These are phyloP conservation scores for Diaporthe nobilis DNA, from an alignment of 2,329 filamentous ascomycete species.

Conservation along the genomic window DNA sequence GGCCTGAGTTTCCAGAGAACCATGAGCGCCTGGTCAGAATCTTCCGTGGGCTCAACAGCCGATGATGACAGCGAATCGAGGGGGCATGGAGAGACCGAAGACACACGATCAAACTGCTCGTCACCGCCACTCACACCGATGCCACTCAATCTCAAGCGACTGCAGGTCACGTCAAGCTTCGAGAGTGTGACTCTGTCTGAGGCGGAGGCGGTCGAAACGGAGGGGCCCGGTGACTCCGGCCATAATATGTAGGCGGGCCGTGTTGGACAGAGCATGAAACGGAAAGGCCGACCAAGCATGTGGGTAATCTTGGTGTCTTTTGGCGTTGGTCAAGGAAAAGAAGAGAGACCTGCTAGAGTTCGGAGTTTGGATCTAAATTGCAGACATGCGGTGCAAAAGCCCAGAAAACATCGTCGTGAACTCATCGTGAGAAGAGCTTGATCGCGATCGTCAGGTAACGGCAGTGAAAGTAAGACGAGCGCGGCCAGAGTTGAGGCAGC, in stretches of 20 bases:
- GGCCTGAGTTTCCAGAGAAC: constrained; percentile 31
- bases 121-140: constrained; percentile 15
- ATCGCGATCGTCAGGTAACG: background rate
- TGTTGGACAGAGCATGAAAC: background rate
- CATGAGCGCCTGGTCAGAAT: constrained; percentile 33
- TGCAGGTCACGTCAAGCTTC: constrained; percentile 33
- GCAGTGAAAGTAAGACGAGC: background rate
- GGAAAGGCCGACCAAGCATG: background rate
- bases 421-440: background rate
- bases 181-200: constrained; percentile 31
- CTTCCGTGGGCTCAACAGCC: constrained; percentile 9
- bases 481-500: background rate
- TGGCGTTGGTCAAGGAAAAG: background rate
- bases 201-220: background rate
- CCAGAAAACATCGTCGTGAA: background rate
- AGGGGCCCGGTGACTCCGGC: background rate
- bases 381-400: background rate
- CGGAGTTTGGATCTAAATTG: background rate
- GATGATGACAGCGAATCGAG: background rate
- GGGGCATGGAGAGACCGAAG: background rate
- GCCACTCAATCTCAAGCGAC: constrained; percentile 3
- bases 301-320: background rate
- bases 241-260: constrained; percentile 1
- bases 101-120: constrained; percentile 4
- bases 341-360: background rate